Conservation (phyloP, 495 filamentous ascomycete genomes). For the Penicillium crystallinum region DNA sequence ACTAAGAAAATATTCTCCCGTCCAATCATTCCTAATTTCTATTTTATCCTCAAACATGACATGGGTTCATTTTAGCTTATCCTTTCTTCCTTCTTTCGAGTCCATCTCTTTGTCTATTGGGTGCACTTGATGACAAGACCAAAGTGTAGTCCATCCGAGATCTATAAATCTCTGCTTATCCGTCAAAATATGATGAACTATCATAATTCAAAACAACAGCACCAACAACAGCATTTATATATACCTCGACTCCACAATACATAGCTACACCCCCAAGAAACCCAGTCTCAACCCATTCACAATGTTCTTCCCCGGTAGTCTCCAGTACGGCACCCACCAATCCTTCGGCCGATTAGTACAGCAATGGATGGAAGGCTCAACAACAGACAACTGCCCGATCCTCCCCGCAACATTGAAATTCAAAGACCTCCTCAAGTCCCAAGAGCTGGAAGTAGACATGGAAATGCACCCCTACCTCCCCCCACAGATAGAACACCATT, state of each 20-base stretch:
- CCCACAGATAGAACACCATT: background rate
- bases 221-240: background rate
- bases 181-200: background rate
- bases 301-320: background rate
- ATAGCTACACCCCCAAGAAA: background rate
- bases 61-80: background rate
- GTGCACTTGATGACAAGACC: background rate
- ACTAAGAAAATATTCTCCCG: background rate
- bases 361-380: background rate
- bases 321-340: background rate
- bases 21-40: background rate
- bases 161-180: background rate
- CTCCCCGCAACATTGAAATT: background rate
- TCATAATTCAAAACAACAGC: background rate
- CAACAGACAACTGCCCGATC: background rate
- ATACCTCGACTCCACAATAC: background rate
- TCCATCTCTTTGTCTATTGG: background rate
- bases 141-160: background rate
- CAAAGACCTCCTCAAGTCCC: background rate
- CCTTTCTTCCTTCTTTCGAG: background rate
- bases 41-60: background rate
- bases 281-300: background rate
- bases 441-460: background rate
- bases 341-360: background rate
- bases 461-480: background rate